Base-by-base conservation (phyloP, 164 flowering plant genomes). In the Magnolia kwangsiensis region DNA sequence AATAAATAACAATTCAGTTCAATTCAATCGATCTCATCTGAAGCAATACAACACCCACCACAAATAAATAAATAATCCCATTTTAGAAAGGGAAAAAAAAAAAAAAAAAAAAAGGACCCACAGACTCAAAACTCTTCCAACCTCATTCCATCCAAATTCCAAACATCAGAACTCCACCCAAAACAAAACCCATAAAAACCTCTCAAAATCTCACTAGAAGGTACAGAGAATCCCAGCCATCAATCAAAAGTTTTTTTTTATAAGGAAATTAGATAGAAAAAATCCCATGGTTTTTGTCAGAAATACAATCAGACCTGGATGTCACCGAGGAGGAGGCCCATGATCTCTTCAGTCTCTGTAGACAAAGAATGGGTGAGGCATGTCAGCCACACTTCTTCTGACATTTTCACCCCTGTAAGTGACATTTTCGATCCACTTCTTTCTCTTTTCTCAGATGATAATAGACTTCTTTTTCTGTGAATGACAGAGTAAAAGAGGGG, bases 291-390 rank as follows among this genome's bases (percentile, higher is more conserved):
- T 11, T 11, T 19, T 19, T 20, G 67, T 11, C 5, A 64, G 61
- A 55, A 55, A 3, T 55, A 16, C 16, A 55, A 55, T 16, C 19
- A 8, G 21, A 93, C 98, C 93, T 92, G 86, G 78, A 94, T 89
- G 76, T 96, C 99, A 10, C 99, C 98, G 55, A 94, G 96, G 69
- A 96, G 94, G 74, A 94, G 98, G 50, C 98, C 99, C 98, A 96
- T 93, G 87, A 92, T 93, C 86, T 96, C 98, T 79, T 94, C 98
- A 5, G 93, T 94, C 83, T 94, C 96, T 0, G 98, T 96, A 37
- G 97, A 90, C 87, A 94, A 85, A 79, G 98, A 93, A 69, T 94
- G 99, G 51, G 97, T 92, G 51, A 91, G 84, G 75, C 99, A 96
- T 1, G 97, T 94, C 63, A 91, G 77, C 97, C 97, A 94, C 4